Conservation (phyloP, 2,329 filamentous ascomycete genomes). For the Zymoseptoria passerinii region DNA sequence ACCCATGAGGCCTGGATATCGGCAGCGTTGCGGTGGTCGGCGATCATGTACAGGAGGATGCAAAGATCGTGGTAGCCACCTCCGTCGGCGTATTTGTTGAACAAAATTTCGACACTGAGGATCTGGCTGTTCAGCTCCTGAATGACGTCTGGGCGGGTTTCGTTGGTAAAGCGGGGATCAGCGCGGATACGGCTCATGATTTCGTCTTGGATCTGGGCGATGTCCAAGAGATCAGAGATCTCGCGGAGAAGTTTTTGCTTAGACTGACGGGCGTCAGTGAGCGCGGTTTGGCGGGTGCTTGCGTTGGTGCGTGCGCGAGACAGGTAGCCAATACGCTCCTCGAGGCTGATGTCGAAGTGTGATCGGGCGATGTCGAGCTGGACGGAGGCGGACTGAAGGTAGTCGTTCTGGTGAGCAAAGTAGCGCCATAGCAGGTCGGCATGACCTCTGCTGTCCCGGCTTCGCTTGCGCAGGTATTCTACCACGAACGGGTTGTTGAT, state of each 20-base stretch:
- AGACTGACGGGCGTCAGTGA: conserved; percentile 50
- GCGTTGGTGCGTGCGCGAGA: conserved; percentile 88
- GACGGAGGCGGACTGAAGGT: conserved; percentile 78
- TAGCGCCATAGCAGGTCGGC: conserved; percentile 91
- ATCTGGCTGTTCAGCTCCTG: conserved; percentile 61
- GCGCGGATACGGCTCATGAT: conserved; percentile 67
- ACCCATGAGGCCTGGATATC: conserved; percentile 82
- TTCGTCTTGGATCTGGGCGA: conserved; percentile 93
- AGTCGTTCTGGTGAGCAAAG: conserved; percentile 75
- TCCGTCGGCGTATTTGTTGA: conserved; percentile 82
- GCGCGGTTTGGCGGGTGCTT: conserved; percentile 68
- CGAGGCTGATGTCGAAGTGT: conserved; percentile 69
- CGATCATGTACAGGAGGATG: conserved; percentile 82
- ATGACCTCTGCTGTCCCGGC: conserved; percentile 62
- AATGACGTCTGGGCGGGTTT: conserved; percentile 55
- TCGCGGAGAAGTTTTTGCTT: conserved; percentile 80
- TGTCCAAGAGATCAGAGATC: conserved; percentile 77
- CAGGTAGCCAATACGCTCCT: conserved; percentile 79
- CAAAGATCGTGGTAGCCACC: conserved; percentile 91
- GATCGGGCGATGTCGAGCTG: conserved; percentile 77
- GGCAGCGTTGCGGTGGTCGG: conserved; percentile 80
- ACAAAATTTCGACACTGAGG: conserved; percentile 74
- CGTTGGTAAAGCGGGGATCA: conserved; percentile 60
- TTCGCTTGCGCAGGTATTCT: conserved; percentile 73
- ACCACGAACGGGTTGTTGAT: conserved; percentile 80